Evolutionary conservation across 2,329 filamentous ascomycete genomes (phyloP).

Genomic region (Chrysoporthe cubensis): DNA sequence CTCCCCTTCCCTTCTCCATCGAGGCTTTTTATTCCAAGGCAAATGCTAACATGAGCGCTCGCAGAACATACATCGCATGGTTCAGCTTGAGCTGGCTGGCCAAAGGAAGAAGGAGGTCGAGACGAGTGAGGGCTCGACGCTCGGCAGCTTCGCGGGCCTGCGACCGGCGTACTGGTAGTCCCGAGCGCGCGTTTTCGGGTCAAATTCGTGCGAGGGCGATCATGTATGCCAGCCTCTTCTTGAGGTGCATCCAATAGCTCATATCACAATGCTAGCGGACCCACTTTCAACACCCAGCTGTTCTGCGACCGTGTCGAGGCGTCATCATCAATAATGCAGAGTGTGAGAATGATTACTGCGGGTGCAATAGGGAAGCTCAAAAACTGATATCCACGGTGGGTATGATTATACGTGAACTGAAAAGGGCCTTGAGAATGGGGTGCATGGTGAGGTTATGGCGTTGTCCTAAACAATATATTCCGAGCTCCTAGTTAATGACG

Average conservation of each 20-base stretch:
- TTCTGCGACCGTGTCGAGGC: neutral
- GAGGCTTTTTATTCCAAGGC: neutral
- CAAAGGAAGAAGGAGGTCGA: slow-evolving; percentile 71
- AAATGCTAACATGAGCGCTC: neutral
- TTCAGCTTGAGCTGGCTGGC: slow-evolving; percentile 82
- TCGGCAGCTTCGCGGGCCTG: slow-evolving; percentile 62
- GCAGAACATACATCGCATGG: slow-evolving; percentile 81
- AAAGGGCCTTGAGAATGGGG: neutral
- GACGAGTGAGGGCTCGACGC: slow-evolving; percentile 50
- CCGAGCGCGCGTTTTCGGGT: neutral
- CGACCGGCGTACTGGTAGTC: slow-evolving; percentile 63
- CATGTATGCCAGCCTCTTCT: neutral
- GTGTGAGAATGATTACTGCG: neutral
- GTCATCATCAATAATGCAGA: neutral
- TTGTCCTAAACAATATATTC: neutral
- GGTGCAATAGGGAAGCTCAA: neutral
- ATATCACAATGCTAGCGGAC: neutral
- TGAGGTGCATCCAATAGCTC: neutral
- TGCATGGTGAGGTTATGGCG: neutral
- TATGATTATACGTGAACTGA: neutral
- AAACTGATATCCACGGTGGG: too few relatives aligned
- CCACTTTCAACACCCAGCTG: neutral
- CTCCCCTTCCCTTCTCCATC: too few relatives aligned
- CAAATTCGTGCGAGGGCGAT: neutral
- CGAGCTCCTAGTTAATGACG: neutral